phyloP scores from a whole-genome alignment of 306 rosid species.

The Betula pendula region DNA sequence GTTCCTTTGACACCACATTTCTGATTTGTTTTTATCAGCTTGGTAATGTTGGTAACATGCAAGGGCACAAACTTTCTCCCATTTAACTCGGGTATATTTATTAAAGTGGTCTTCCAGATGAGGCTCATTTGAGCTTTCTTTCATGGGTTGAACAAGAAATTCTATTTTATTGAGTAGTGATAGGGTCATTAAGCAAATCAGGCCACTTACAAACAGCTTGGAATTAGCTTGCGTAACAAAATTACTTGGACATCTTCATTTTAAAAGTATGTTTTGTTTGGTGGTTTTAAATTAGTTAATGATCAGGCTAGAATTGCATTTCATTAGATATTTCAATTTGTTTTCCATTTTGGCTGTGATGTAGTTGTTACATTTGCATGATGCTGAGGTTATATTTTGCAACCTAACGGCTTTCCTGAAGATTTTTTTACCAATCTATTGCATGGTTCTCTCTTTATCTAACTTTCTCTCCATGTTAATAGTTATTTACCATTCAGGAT shows the following conservation, averaged over 20 bases:
- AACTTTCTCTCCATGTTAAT: not conserved
- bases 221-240: not conserved
- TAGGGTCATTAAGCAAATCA: not conserved
- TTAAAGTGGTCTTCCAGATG: not conserved
- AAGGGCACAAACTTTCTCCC: not conserved
- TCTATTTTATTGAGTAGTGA: not conserved
- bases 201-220: not conserved
- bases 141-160: not conserved
- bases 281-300: not conserved
- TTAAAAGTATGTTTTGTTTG: not conserved
- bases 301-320: not conserved
- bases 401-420: not conserved
- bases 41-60: not conserved
- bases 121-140: not conserved
- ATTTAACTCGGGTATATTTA: not conserved
- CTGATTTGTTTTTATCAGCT: not conserved
- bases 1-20: not conserved
- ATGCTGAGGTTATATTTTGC: not conserved
- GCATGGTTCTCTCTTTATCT: not conserved
- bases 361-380: not conserved
- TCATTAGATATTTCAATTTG: too few relatives aligned
- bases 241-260: not conserved
- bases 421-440: not conserved
- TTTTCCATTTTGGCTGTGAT: not conserved
- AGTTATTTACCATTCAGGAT: conserved; percentile 18